These are phyloP conservation scores for Symbiodinium natans DNA, from an alignment of 73 alveolate species.

Conservation along the genomic window DNA sequence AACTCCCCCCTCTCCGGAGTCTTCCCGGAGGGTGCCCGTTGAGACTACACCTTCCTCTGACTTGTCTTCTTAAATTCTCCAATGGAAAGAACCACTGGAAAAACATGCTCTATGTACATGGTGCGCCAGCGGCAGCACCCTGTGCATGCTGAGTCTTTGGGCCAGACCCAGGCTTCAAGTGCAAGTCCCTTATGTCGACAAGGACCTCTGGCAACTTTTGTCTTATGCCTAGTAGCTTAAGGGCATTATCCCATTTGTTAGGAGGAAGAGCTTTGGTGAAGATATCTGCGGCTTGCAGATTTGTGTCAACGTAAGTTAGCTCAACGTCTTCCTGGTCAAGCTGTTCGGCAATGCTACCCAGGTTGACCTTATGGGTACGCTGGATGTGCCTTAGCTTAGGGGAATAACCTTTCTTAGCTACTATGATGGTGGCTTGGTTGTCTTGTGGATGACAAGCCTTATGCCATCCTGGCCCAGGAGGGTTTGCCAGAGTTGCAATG, in stretches of 20 bases:
- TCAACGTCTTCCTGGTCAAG: not conserved
- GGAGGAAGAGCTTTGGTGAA: too few relatives aligned
- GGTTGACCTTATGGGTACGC: conserved; percentile 37
- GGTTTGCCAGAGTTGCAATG: not conserved
- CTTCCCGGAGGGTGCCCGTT: too few relatives aligned
- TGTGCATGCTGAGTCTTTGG: not conserved
- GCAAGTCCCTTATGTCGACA: not conserved
- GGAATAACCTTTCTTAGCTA: not conserved
- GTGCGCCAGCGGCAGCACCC: not conserved
- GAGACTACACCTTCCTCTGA: too few relatives aligned
- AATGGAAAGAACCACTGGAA: too few relatives aligned
- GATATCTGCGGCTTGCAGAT: too few relatives aligned
- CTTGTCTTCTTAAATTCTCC: too few relatives aligned
- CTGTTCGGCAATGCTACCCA: not conserved
- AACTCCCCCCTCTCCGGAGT: too few relatives aligned
- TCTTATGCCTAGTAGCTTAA: too few relatives aligned
- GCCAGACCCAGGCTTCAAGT: not conserved
- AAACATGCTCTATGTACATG: too few relatives aligned
- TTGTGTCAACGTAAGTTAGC: not conserved
- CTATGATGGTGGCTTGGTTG: conserved; percentile 44
- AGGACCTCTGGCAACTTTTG: too few relatives aligned
- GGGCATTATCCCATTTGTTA: too few relatives aligned
- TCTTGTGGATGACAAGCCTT: not conserved
- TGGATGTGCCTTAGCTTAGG: conserved; percentile 12
- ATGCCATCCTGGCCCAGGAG: not conserved